Conservation (phyloP, 306 rosid genomes). For the Trifolium dubium region DNA sequence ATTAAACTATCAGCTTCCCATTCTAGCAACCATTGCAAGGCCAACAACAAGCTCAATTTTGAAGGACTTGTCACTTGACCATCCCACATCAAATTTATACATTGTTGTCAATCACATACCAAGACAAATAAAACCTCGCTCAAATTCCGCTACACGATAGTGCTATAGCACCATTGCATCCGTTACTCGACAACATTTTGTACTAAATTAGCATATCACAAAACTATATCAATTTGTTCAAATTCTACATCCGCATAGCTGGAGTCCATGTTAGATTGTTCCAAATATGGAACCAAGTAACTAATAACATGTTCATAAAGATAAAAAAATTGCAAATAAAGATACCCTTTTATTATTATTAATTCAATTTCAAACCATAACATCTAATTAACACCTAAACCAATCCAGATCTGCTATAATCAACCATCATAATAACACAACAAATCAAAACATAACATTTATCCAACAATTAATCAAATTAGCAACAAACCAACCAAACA, state of each 20-base stretch:
- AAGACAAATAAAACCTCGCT: too few relatives aligned
- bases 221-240: too few relatives aligned
- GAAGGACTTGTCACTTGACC: not conserved
- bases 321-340: conserved; percentile 3
- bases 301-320: not conserved
- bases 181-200: too few relatives aligned
- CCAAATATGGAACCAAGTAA: not conserved
- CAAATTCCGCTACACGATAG: too few relatives aligned
- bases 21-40: too few relatives aligned
- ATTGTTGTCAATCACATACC: too few relatives aligned
- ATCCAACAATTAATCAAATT: conserved; percentile 4
- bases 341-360: conserved; percentile 16
- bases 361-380: conserved; percentile 10
- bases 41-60: too few relatives aligned
- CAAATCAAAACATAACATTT: conserved; percentile 13
- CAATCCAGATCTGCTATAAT: conserved; percentile 39
- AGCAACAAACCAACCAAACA: not conserved
- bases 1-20: too few relatives aligned
- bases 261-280: not conserved
- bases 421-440: conserved; percentile 2
- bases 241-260: not conserved
- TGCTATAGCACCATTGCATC: too few relatives aligned
- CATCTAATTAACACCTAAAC: not conserved
- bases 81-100: not conserved
- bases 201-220: too few relatives aligned